A percentile compares a stretch with the other conserved stretches of the same genome.
phyloP scores from a whole-genome alignment of 805 yeast species.

The Ogataea nitratoaversa region DNA sequence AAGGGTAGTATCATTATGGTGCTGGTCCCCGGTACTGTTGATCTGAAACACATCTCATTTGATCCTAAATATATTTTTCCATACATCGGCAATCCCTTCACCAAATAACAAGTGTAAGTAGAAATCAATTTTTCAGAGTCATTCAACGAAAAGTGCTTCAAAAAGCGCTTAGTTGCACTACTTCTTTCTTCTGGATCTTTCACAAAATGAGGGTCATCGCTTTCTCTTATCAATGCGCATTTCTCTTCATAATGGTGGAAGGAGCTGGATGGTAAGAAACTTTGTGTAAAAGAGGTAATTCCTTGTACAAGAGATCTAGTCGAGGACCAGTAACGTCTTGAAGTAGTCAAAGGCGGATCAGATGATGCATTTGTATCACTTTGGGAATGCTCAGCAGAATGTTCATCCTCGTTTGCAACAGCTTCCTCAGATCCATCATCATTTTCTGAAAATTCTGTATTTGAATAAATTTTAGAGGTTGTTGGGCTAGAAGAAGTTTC shows the following conservation, averaged over 20 bases:
- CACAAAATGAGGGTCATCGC: conserved; percentile 48
- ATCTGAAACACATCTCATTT: conserved; percentile 70
- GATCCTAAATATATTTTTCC: conserved; percentile 79
- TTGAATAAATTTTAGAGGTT: no score
- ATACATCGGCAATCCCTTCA: conserved; percentile 69
- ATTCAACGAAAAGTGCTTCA: conserved; percentile 60
- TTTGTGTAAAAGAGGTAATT: conserved; percentile 24
- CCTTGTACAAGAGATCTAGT: conserved; percentile 29
- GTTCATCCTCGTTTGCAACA: background rate
- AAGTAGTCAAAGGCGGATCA: background rate
- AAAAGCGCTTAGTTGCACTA: conserved; percentile 54
- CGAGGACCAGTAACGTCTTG: conserved; percentile 5
- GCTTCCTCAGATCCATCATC: background rate
- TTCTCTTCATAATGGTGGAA: conserved; percentile 51
- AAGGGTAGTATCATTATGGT: conserved; percentile 83
- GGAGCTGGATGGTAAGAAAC: conserved; percentile 19
- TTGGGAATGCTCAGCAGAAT: background rate
- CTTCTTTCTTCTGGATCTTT: conserved; percentile 39
- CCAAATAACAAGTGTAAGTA: conserved; percentile 65
- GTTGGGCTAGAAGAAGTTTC: no score
- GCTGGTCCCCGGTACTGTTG: conserved; percentile 70
- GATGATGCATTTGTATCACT: background rate
- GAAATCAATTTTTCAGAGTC: conserved; percentile 51
- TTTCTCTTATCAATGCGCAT: conserved; percentile 34
- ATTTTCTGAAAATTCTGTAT: background rate